Conservation (phyloP, 306 rosid species). For the Dryas drummondii region DNA sequence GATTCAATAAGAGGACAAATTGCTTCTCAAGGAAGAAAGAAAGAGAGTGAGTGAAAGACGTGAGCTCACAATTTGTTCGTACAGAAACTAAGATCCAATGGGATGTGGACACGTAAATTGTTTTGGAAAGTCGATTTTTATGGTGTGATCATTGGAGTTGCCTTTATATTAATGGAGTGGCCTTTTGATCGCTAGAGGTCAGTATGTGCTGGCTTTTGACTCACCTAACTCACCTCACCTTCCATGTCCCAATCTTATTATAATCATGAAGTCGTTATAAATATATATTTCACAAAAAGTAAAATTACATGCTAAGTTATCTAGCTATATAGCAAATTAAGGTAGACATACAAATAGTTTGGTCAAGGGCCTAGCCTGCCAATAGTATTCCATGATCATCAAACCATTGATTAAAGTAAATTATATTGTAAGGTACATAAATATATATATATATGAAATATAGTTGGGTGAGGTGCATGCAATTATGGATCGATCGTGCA, state of each 20-base stretch:
- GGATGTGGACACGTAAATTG: background rate
- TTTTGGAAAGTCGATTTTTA: background rate
- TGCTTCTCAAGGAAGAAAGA: background rate
- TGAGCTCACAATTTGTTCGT: background rate
- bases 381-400: background rate
- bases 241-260: background rate
- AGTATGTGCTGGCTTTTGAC: slow-evolving; percentile 8
- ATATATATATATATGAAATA: background rate
- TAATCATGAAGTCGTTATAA: too few relatives aligned
- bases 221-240: slow-evolving; percentile 3
- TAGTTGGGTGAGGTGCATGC: background rate
- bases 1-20: background rate
- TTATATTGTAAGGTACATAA: too few relatives aligned
- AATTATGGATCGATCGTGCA: background rate
- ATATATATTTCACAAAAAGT: background rate
- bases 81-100: background rate
- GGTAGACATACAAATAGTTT: too few relatives aligned
- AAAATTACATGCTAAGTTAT: background rate
- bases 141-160: background rate
- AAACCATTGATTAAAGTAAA: too few relatives aligned
- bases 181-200: background rate
- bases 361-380: too few relatives aligned
- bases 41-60: background rate
- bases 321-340: too few relatives aligned
- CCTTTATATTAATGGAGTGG: background rate